A percentile compares a stretch with the other conserved stretches of the same genome.
Conservation (phyloP, 139 green algal species). For the Parachlorella kessleri region DNA sequence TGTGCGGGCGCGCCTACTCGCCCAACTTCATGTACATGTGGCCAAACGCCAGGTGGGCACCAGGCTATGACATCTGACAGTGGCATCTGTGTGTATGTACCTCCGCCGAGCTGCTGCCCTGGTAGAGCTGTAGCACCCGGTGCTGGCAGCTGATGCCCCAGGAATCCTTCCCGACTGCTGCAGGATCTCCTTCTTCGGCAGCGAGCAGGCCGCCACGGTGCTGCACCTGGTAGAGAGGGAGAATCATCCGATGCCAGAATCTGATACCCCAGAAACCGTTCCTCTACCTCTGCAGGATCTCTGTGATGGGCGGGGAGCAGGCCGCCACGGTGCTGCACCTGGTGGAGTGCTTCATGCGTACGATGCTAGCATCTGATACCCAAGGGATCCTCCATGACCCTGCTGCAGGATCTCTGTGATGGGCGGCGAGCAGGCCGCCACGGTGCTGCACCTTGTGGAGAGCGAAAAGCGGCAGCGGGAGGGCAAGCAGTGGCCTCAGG, state of each 20-base stretch:
- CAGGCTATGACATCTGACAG: too few relatives aligned
- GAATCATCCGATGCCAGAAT: too few relatives aligned
- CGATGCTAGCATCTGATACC: too few relatives aligned
- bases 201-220: slow-evolving; percentile 83
- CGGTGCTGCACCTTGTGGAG: slow-evolving; percentile 84
- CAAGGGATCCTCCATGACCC: too few relatives aligned
- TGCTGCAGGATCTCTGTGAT: slow-evolving; percentile 86
- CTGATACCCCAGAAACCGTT: too few relatives aligned
- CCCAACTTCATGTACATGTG: slow-evolving; percentile 96
- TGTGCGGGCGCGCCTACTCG: slow-evolving; percentile 93
- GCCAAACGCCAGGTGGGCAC: slow-evolving; percentile 82
- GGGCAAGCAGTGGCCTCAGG: slow-evolving; percentile 57
- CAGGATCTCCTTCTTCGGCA: slow-evolving; percentile 93
- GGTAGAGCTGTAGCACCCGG: not conserved
- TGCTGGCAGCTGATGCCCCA: too few relatives aligned
- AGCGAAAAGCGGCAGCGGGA: slow-evolving; percentile 73
- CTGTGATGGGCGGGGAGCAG: slow-evolving; percentile 92
- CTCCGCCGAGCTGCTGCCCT: not conserved
- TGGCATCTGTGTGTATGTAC: not conserved
- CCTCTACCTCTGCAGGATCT: slow-evolving; percentile 66
- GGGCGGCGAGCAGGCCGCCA: slow-evolving; percentile 87
- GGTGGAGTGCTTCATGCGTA: too few relatives aligned
- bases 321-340: slow-evolving; percentile 79
- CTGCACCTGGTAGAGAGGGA: slow-evolving; percentile 82
- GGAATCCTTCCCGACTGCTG: too few relatives aligned